A percentile compares a stretch with the other conserved stretches of the same genome.
Conservation (phyloP, 2,329 filamentous ascomycete genomes). For the Lanzia echinophila region DNA sequence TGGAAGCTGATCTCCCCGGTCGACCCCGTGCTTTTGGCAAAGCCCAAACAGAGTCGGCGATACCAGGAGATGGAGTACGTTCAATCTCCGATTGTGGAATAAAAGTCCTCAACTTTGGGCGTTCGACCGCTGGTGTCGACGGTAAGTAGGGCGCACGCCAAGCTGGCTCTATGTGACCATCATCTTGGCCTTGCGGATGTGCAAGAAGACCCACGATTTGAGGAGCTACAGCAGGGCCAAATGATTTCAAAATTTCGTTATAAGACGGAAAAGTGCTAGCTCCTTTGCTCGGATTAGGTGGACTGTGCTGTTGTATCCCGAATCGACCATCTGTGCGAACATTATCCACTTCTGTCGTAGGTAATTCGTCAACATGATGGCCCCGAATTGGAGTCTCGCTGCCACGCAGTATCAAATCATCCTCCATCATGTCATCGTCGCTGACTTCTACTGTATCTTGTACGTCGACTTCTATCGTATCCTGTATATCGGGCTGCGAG, state of each 20-base stretch:
- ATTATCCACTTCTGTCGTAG: neutral
- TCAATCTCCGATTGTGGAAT: slow-evolving; percentile 16
- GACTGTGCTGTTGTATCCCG: neutral
- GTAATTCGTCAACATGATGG: neutral
- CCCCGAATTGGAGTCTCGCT: slow-evolving; percentile 20
- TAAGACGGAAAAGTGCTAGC: slow-evolving; percentile 19
- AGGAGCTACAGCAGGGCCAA: slow-evolving; percentile 26
- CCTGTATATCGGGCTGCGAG: slow-evolving; percentile 21
- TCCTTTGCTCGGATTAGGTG: neutral
- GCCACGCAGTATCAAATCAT: slow-evolving; percentile 29
- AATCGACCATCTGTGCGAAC: neutral
- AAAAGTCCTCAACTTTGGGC: slow-evolving; percentile 15
- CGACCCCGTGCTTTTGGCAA: slow-evolving; percentile 11
- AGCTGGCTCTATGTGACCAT: slow-evolving; percentile 22
- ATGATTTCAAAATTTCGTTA: slow-evolving; percentile 25
- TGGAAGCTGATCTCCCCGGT: neutral
- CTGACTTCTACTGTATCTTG: slow-evolving; percentile 17
- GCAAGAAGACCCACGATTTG: slow-evolving; percentile 26
- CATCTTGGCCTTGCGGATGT: slow-evolving; percentile 16
- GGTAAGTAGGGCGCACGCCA: slow-evolving; percentile 23
- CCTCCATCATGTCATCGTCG: slow-evolving; percentile 27
- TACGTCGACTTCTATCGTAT: slow-evolving; percentile 18
- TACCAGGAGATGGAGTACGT: slow-evolving; percentile 23
- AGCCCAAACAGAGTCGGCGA: slow-evolving; percentile 27
- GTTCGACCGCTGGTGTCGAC: slow-evolving; percentile 7